These are phyloP conservation scores for Stephania yunnanensis DNA, from an alignment of 164 flowering plant species.

Conservation along the genomic window DNA sequence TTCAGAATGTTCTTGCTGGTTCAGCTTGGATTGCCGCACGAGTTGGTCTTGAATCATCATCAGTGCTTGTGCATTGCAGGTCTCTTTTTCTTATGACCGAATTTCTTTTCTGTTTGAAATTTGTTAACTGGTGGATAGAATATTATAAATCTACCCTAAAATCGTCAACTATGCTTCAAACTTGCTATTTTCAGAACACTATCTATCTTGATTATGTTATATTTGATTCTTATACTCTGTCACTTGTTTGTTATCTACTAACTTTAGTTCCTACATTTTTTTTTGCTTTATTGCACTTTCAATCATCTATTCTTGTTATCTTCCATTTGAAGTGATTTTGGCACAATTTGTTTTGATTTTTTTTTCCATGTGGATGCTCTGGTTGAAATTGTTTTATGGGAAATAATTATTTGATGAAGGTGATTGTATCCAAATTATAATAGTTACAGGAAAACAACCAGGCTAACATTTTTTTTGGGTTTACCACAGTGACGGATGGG, in stretches of 20 bases:
- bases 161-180: not conserved
- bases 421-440: not conserved
- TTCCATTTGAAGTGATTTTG: not conserved
- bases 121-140: not conserved
- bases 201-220: not conserved
- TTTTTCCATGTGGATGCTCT: not conserved
- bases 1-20: constrained; percentile 91
- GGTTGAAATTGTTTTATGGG: not conserved
- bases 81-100: constrained; percentile 9
- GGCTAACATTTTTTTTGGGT: constrained; percentile 10
- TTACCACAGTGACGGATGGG: constrained; percentile 92
- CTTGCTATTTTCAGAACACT: not conserved
- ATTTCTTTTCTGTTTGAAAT: not conserved
- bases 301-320: not conserved
- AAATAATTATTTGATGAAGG: not conserved
- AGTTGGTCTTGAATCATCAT: constrained; percentile 79
- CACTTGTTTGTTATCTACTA: not conserved
- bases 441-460: no score
- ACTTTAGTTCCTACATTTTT: not conserved
- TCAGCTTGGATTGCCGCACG: constrained; percentile 99
- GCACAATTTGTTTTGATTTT: not conserved
- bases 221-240: not conserved
- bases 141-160: not conserved
- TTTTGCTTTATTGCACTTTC: not conserved
- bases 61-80: constrained; percentile 99